Percentiles rank a stretch among this genome's conserved stretches.
phyloP scores from a whole-genome alignment of 2,329 filamentous ascomycete species.

The Immersiporthe knoxdaviesiana region DNA sequence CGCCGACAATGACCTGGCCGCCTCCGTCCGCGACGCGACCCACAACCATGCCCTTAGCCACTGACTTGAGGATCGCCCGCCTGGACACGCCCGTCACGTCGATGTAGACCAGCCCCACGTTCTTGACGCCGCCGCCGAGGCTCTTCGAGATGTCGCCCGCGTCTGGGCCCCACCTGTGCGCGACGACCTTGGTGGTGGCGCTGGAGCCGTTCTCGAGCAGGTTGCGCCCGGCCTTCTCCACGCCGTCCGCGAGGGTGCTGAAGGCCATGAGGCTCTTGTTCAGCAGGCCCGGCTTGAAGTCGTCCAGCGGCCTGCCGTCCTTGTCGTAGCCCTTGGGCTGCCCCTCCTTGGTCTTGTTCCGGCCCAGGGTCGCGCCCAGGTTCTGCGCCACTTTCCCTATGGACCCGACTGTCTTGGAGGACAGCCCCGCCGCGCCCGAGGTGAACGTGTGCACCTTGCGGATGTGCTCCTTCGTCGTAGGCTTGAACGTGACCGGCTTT shows the following conservation, averaged over 20 bases:
- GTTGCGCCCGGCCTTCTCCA: conserved; percentile 82
- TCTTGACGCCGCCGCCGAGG: conserved; percentile 87
- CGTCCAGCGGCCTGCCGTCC: conserved; percentile 65
- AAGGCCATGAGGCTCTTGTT: conserved; percentile 98
- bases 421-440: conserved; percentile 74
- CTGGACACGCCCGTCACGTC: conserved; percentile 92
- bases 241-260: conserved; percentile 89
- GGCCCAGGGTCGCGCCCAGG: conserved; percentile 74
- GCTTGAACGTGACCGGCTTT: conserved; percentile 86
- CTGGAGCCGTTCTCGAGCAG: conserved; percentile 74
- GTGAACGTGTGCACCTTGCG: conserved; percentile 91
- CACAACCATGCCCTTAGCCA: conserved; percentile 95
- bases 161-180: conserved; percentile 86
- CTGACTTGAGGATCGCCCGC: conserved; percentile 87
- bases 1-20: conserved; percentile 73
- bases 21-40: conserved; percentile 76
- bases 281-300: conserved; percentile 86
- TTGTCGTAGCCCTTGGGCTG: conserved; percentile 65
- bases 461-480: conserved; percentile 80
- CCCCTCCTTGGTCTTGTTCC: conserved; percentile 58
- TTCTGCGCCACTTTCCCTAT: conserved; percentile 87
- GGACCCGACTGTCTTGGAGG: conserved; percentile 83
- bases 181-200: conserved; percentile 83
- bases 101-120: conserved; percentile 95
- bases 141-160: conserved; percentile 77